Evolutionary conservation across 495 filamentous ascomycete species (phyloP), one percentile per base, ranked within the genome.

Genomic region (Aspergillus sclerotiicarbonarius): DNA sequence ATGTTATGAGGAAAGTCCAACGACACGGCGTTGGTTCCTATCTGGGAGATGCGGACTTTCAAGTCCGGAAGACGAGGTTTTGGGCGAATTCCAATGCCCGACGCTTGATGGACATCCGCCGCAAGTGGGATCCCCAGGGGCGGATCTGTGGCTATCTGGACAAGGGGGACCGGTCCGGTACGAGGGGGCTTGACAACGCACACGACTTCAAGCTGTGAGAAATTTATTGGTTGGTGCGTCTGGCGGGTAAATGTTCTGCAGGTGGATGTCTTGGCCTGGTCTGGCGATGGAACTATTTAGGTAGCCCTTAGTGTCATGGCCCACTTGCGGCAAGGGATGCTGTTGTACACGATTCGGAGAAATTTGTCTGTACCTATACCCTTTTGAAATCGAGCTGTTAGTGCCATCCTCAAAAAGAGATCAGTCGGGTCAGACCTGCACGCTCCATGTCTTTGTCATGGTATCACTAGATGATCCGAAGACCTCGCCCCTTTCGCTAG

Each of bases 11-110:
- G 10, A 57, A 56, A 13, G 60, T 81, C 3, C 71, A 76, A 41
- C 33, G 47, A 15, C 55, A 73, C 29, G 65, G 65, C 1, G 71
- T 71, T 1, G 81, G 81, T 8, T 73, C 77, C 20, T 84, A 83
- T 57, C 60, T 82, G 6, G 80, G 81, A 2, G 80, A 84, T 58
- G 72, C 76, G 0, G 81, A 83, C 56, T 82, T 81, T 53, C 70
- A 72, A 53, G 51, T 58, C 2, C 61, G 76, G 33, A 65, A 62
- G 53, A 71, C 76, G 4, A 70, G 59, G 60, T 81, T 72, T 60
- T 82, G 80, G 78, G 61, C 56, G 8, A 66, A 69, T 5, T 60
- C 67, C 44, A 50, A 67, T 25, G 72, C 49, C 8, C 48, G 58
- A 32, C 70, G 45, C 31, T 21, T 80, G 35, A 67, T 59, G 65